phyloP scores from a whole-genome alignment of 306 rosid genomes.

The Arachis stenosperma region DNA sequence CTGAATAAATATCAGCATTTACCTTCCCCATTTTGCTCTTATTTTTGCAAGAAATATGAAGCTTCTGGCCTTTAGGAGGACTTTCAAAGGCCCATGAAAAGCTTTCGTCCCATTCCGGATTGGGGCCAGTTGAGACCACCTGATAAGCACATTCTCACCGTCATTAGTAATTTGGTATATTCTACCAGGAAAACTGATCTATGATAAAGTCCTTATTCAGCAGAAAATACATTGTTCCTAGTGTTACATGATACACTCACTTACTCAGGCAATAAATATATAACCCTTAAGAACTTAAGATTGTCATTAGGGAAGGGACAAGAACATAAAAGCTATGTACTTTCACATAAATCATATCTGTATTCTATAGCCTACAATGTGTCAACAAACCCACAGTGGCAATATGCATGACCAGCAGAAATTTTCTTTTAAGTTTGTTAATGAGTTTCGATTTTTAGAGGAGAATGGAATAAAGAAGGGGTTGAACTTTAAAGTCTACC shows the following conservation, averaged over 20 bases:
- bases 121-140: conserved; percentile 96
- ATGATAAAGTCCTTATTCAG: conserved; percentile 1
- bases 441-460: no score
- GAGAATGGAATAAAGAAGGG: no score
- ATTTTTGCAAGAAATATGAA: conserved; percentile 98
- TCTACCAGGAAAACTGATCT: conserved; percentile 15
- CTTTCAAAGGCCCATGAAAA: conserved; percentile 98
- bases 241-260: conserved; percentile 8
- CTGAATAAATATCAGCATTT: conserved; percentile 22
- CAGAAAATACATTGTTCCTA: conserved; percentile 15
- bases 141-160: conserved; percentile 45
- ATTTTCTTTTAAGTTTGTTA: not conserved
- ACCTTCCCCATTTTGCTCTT: conserved; percentile 99
- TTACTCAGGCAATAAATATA: not conserved
- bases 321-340: conserved; percentile 21
- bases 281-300: conserved; percentile 21
- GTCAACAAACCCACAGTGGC: conserved; percentile 10
- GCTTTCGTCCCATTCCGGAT: conserved; percentile 97
- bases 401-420: conserved; percentile 1
- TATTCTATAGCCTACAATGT: conserved; percentile 14
- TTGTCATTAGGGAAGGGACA: conserved; percentile 6
- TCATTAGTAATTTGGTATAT: conserved; percentile 22
- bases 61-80: conserved; percentile 99
- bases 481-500: no score
- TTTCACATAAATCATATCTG: conserved; percentile 19